Evolutionary conservation across 768 basidiomycete species (phyloP).

Genomic region (Suillus tomentosus): DNA sequence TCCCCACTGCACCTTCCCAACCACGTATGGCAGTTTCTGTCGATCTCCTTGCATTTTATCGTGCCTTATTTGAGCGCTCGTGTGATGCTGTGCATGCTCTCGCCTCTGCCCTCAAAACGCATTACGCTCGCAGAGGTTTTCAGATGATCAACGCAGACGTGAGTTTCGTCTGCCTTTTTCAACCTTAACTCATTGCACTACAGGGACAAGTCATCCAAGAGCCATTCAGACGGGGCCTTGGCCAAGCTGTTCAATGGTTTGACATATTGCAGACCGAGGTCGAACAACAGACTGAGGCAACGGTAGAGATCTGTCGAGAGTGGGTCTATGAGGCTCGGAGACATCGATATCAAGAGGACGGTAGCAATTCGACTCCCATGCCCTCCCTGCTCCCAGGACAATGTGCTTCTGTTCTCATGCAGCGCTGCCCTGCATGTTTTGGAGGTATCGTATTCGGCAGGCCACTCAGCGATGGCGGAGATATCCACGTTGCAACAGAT

Average conservation of each 20-base stretch:
- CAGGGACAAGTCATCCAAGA: conserved; percentile 22
- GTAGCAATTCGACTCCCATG: conserved; percentile 28
- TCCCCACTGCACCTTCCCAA: conserved; percentile 27
- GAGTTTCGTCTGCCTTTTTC: conserved; percentile 14
- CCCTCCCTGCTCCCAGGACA: too few relatives aligned
- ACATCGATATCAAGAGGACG: neutral
- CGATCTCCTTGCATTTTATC: conserved; percentile 35
- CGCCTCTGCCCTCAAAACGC: conserved; percentile 1
- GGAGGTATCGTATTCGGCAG: too few relatives aligned
- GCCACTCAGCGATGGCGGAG: too few relatives aligned
- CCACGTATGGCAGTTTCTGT: conserved; percentile 25
- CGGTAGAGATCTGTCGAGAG: conserved; percentile 10
- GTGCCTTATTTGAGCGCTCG: conserved; percentile 35
- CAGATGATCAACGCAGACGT: conserved; percentile 1
- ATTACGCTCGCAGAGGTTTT: conserved; percentile 20
- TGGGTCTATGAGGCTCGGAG: neutral
- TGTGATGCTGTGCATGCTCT: conserved; percentile 31
- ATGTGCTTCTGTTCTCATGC: conserved; percentile 18
- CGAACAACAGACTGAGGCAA: conserved; percentile 16
- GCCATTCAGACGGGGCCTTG: conserved; percentile 32
- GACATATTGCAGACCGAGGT: conserved; percentile 20
- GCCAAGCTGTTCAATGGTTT: conserved; percentile 31
- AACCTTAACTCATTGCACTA: neutral
- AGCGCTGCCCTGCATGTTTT: too few relatives aligned
- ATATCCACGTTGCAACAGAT: too few relatives aligned